Base-by-base conservation (phyloP, 176 grass and related monocot genomes). In the Aechmea fasciata region DNA sequence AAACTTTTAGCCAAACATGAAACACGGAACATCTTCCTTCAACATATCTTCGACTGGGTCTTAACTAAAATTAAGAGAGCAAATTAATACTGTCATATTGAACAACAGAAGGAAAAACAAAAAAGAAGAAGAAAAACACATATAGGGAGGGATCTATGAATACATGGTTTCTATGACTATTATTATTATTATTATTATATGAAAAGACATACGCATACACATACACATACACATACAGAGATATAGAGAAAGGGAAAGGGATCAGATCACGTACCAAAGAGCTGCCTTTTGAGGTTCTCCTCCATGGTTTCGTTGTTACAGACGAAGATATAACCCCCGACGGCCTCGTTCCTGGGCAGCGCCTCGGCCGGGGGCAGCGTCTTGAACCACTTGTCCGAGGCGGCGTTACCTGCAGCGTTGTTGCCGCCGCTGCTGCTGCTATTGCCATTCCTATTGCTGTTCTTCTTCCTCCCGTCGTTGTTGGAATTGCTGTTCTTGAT, bases 241-340 rank as follows among this genome's bases (percentile, higher is more conserved):
- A n/a, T 29, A 17, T 11, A 73, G 61, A 54, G 1, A 48, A 52
- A 63, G 33, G 13, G 18, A 9, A 29, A 24, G 62, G 50, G 2
- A n/a, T n/a, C n/a, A 18, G 1, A 13, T 47, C 20, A 14, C 69
- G 15, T 84, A 99, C 94, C 94, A 78, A 99, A 99, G 53, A 99
- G 89, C 75, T 99, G 79, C 66, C 89, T 81, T 41, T 72, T 74
- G 77, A 99, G 94, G 74, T 99, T 99, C 80, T 99, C 94, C 69
- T 92, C 89, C 94, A 99, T 93, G 79, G 94, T 99, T 65, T 99
- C 94, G 77, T 99, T 99, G 81, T 99, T 99, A 68, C 94, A 99
- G 79, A 99, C 94, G 61, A 99, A 99, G 76, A 99, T 99, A 64
- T 99, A 99, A 1, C 94, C 94, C 8, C 94, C 94, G 64, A 99